Base-by-base conservation (phyloP, 495 filamentous ascomycete species). In the Aspergillus leporis region DNA sequence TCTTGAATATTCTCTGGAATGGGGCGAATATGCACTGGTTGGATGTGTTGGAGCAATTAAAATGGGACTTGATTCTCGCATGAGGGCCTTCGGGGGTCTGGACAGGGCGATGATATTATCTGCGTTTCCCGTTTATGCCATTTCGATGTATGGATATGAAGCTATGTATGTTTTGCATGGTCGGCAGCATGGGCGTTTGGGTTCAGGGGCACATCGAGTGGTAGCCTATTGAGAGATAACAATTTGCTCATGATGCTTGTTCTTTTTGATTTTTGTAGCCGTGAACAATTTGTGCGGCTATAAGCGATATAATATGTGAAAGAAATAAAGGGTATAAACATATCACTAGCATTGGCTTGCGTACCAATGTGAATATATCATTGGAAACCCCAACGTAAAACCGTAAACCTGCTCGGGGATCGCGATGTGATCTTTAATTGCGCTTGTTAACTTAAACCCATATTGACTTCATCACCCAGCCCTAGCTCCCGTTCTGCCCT, bases 401-500 rank as follows among this genome's bases (percentile, higher is more conserved):
- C 34, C 34, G 14, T 13, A 38, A 14, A 8, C 34, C 34, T 41
- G 16, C 38, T 16, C 14, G 3, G 5, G 4, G n/a, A 18, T 5
- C n/a, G 14, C 13, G 38, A 41, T 18, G 16, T n/a, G 3, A 41
- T n/a, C 5, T 14, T 41, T 14, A 41, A 41, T 41, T 3, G 16
- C 5, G n/a, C 3, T n/a, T 25, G 55, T 78, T 71, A 83, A 60
- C 81, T 82, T 60, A 83, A 60, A 19, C 74, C 81, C 81, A 83
- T 83, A 56, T 79, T 78, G 8, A 80, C 70, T 52, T 83, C 81
- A 64, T 83, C 81, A 14, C 79, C 77, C 32, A 81, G 54, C 5
- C 81, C 81, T 66, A 77, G 64, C 64, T 79, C 70, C 51, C 78
- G 52, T 63, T 78, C 72, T 41, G 72, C 73, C 58, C 79, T 63